Base-by-base conservation (phyloP, 805 yeast genomes). In the Metschnikowia gelsemii region DNA sequence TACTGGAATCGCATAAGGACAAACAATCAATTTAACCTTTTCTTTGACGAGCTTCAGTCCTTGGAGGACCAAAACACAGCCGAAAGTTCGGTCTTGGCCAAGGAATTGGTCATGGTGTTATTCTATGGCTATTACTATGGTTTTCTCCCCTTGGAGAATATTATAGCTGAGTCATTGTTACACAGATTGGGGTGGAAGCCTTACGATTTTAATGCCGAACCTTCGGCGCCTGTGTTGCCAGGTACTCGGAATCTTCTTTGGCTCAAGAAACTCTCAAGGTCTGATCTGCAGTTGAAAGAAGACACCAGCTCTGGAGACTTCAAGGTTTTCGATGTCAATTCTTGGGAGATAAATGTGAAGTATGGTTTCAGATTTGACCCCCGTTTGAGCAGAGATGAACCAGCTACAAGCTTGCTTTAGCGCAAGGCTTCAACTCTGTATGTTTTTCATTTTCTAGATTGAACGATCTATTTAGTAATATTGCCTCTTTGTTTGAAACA, bases 81-180 rank as follows among this genome's bases (percentile, higher is more conserved):
- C 2, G 67, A 62, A 11, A 52, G 54, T 22, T 32, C 43, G 11
- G 45, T 54, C 6, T 11, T 47, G 20, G 52, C 60, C 26, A 64
- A 67, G 33, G 74, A 70, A 42, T 53, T 66, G 38, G 59, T 62
- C 7, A 54, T 64, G 55, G 72, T 66, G 8, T 58, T 70, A 20
- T 70, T 70, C 41, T 70, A 63, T 47, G 75, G 75, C 2, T 66
- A 59, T 42, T 70, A 67, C 49, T 68, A 66, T 46, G 75, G 73
- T 2, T 47, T 60, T 18, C 64, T 72, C 4, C 75, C 75, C 3
- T 51, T 68, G 21, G 75, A 70, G 43, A 68, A 68, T 49, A 56
- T 68, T 35, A 61, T 69, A 16, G 73, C 75, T 5, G 75, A 70
- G 52, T 55, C 61, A 2, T 59, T 62, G 42, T 61, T 70, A 41